Percentiles rank a stretch among this genome's conserved stretches.
phyloP scores from a whole-genome alignment of 169 alveolate genomes.

The Babesia gibsoni region DNA sequence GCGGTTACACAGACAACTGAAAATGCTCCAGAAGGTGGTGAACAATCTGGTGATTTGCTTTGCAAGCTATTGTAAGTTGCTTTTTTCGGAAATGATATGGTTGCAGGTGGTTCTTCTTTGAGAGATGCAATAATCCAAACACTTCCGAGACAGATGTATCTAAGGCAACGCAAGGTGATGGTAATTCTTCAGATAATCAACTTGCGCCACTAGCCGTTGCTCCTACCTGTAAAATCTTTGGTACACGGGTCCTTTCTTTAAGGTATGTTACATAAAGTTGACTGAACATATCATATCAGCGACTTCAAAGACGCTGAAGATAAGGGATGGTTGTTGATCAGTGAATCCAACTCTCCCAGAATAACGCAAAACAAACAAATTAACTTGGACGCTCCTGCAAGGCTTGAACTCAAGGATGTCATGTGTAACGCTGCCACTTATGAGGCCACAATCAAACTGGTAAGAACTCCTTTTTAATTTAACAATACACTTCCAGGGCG shows the following conservation, averaged over 20 bases:
- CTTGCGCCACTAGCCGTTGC: conserved; percentile 30
- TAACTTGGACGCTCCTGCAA: conserved; percentile 25
- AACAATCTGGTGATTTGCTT: not conserved
- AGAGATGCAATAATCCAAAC: not conserved
- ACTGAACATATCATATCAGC: not conserved
- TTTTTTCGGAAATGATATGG: not conserved
- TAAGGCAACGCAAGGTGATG: not conserved
- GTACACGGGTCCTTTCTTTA: conserved; percentile 23
- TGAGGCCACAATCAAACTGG: conserved; percentile 48
- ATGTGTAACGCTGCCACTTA: conserved; percentile 46
- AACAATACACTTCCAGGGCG: conserved; percentile 11
- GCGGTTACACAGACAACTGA: not conserved
- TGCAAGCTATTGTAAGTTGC: not conserved
- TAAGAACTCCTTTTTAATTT: not conserved
- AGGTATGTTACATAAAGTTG: not conserved
- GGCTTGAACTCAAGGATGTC: conserved; percentile 21
- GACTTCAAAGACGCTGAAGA: conserved; percentile 45
- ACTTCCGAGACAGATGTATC: not conserved
- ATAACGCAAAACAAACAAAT: conserved; percentile 49
- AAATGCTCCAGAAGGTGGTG: not conserved
- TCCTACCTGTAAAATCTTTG: conserved; percentile 32
- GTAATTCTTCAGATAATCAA: not conserved
- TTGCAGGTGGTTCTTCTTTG: conserved; percentile 21
- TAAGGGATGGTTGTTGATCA: conserved; percentile 53
- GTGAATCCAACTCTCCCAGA: conserved; percentile 34